A percentile compares a stretch with the other conserved stretches of the same genome.
Conservation (phyloP, 192 early-diverging fungal genomes). For the Thamnidium elegans region DNA sequence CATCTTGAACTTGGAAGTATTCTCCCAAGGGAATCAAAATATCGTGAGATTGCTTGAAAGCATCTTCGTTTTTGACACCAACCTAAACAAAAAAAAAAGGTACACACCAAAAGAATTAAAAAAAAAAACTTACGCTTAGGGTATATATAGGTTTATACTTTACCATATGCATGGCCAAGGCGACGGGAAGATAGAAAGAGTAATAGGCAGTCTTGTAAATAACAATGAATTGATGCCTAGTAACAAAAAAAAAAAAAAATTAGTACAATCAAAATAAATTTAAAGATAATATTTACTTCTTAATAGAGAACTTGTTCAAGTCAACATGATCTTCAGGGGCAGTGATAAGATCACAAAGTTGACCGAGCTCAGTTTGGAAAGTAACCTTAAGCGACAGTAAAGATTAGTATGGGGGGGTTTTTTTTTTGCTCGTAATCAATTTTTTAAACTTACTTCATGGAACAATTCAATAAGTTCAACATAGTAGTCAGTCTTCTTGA, state of each 20-base stretch:
- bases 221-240: conserved; percentile 87
- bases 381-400: conserved; percentile 49
- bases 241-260: background rate
- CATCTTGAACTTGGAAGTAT: conserved; percentile 99
- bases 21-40: conserved; percentile 94
- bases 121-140: background rate
- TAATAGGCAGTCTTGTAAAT: conserved; percentile 98
- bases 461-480: conserved; percentile 90
- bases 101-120: background rate
- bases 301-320: conserved; percentile 84
- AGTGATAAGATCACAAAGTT: conserved; percentile 97
- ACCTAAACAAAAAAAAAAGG: conserved; percentile 38
- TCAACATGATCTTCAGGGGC: conserved; percentile 96
- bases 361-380: conserved; percentile 96
- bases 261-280: background rate
- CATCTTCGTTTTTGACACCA: conserved; percentile 73
- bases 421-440: background rate
- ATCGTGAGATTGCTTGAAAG: conserved; percentile 77
- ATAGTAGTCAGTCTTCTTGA: conserved; percentile 82
- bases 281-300: conserved; percentile 60
- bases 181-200: conserved; percentile 98
- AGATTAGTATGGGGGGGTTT: conserved; percentile 1
- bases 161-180: conserved; percentile 87
- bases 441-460: conserved; percentile 65
- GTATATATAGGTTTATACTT: background rate